A percentile compares a stretch with the other conserved stretches of the same genome.
These are phyloP conservation scores for Penicillium sp. DNA, from an alignment of 2,329 filamentous ascomycete genomes.

Conservation along the genomic window DNA sequence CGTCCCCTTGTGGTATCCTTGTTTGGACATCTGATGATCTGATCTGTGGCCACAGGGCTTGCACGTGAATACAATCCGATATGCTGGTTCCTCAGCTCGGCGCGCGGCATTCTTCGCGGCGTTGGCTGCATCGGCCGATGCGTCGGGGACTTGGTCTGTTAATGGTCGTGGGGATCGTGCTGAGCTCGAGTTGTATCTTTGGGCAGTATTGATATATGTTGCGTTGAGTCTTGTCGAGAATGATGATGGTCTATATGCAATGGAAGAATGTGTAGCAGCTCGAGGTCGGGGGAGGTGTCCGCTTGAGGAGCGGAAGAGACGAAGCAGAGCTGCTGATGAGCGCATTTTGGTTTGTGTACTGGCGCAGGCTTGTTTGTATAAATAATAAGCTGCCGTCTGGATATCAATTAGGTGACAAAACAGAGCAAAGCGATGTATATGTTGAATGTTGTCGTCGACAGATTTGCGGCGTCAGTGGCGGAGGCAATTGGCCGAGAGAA, in stretches of 20 bases:
- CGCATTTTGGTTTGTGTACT: constrained; percentile 18
- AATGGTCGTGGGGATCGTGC: constrained; percentile 26
- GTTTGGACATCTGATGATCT: constrained; percentile 83
- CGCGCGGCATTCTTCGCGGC: constrained; percentile 33
- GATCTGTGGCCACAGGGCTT: constrained; percentile 76
- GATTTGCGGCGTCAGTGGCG: not conserved
- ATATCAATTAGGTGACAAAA: not conserved
- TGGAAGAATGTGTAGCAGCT: constrained; percentile 11
- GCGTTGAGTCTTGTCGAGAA: constrained; percentile 1
- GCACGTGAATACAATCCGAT: constrained; percentile 90
- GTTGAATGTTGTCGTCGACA: not conserved
- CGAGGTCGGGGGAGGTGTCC: constrained; percentile 16
- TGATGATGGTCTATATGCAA: not conserved
- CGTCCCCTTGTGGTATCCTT: constrained; percentile 89
- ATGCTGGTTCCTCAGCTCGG: constrained; percentile 59
- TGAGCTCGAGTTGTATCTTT: constrained; percentile 30
- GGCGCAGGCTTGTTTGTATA: not conserved
- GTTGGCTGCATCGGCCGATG: constrained; percentile 29
- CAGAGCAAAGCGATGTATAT: not conserved
- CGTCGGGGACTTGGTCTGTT: constrained; percentile 27
- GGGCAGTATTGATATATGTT: constrained; percentile 4
- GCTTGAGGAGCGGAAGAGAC: constrained; percentile 21
- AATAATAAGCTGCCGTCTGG: not conserved
- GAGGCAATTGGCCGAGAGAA: constrained; percentile 9
- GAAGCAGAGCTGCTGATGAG: constrained; percentile 16